phyloP scores from a whole-genome alignment of 2,329 filamentous ascomycete genomes.

The Xylariomycetidae sp. region DNA sequence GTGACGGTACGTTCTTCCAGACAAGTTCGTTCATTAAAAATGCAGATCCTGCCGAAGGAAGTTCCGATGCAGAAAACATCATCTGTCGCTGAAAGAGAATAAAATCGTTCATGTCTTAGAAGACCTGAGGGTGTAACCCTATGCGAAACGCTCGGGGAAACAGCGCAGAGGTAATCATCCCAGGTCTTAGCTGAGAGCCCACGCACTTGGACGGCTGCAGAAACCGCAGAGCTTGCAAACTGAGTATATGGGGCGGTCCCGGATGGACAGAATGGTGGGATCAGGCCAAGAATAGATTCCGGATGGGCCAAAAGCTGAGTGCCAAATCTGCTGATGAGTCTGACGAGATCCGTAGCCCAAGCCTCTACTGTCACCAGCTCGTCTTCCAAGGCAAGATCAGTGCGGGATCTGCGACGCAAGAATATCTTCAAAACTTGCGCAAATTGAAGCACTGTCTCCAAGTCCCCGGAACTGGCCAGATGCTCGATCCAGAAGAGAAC shows the following conservation, averaged over 20 bases:
- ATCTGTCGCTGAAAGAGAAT: background rate
- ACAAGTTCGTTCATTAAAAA: slow-evolving; percentile 5
- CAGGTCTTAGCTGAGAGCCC: slow-evolving; percentile 3
- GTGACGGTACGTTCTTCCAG: slow-evolving; percentile 3
- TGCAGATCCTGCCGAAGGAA: slow-evolving; percentile 1
- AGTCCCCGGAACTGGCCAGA: background rate
- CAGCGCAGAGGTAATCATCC: slow-evolving; percentile 6
- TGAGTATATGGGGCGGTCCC: slow-evolving; percentile 3
- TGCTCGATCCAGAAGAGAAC: slow-evolving; percentile 33
- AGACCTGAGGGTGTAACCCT: no score
- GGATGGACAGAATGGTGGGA: slow-evolving; percentile 7
- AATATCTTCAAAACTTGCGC: slow-evolving; percentile 4
- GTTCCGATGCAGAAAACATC: slow-evolving; percentile 3
- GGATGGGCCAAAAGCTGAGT: slow-evolving; percentile 1
- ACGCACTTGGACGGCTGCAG: background rate
- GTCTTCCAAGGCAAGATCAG: background rate
- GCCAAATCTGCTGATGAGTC: slow-evolving; percentile 7
- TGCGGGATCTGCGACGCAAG: slow-evolving; percentile 1
- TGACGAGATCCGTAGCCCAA: slow-evolving; percentile 6
- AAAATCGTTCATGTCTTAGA: no score
- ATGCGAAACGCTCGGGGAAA: background rate
- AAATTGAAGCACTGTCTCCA: slow-evolving; percentile 2
- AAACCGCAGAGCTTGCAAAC: slow-evolving; percentile 1
- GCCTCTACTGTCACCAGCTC: slow-evolving; percentile 3
- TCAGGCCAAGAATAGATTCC: slow-evolving; percentile 5